Evolutionary conservation across 129 eudicot genomes (phyloP).

Genomic region (Artemisia tridentata): DNA sequence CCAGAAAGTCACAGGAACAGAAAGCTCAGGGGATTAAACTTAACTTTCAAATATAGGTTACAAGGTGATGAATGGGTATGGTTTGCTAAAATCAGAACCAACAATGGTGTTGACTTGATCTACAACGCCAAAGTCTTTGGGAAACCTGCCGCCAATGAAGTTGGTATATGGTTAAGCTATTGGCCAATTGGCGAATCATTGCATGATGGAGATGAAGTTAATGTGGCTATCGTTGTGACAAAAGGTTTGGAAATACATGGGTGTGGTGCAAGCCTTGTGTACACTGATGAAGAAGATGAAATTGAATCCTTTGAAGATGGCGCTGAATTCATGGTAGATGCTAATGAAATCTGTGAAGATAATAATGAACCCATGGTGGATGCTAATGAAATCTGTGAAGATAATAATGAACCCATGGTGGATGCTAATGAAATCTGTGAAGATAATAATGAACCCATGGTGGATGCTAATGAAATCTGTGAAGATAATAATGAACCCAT

Average conservation of each 20-base stretch:
- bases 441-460: too few relatives aligned
- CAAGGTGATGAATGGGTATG: slow-evolving; percentile 16
- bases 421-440: background rate
- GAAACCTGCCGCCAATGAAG: slow-evolving; percentile 7
- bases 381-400: too few relatives aligned
- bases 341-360: background rate
- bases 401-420: too few relatives aligned
- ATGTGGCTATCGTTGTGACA: background rate
- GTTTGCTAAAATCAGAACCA: slow-evolving; percentile 19
- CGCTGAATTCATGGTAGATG: background rate
- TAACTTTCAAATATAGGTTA: slow-evolving; percentile 12
- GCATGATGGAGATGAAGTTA: background rate
- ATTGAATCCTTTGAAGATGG: background rate
- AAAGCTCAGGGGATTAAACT: slow-evolving; percentile 8
- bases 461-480: background rate
- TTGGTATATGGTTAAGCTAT: slow-evolving; percentile 24
- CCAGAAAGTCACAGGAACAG: background rate
- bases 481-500: background rate
- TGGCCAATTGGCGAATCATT: slow-evolving; percentile 21
- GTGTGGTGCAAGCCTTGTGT: slow-evolving; percentile 3
- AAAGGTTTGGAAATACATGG: background rate
- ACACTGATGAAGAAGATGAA: background rate
- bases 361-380: too few relatives aligned
- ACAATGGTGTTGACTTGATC: slow-evolving; percentile 13
- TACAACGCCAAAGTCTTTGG: slow-evolving; percentile 31